Evolutionary conservation across 2,329 filamentous ascomycete genomes (phyloP).

Genomic region (Graphilbum ipis-grandicollis): DNA sequence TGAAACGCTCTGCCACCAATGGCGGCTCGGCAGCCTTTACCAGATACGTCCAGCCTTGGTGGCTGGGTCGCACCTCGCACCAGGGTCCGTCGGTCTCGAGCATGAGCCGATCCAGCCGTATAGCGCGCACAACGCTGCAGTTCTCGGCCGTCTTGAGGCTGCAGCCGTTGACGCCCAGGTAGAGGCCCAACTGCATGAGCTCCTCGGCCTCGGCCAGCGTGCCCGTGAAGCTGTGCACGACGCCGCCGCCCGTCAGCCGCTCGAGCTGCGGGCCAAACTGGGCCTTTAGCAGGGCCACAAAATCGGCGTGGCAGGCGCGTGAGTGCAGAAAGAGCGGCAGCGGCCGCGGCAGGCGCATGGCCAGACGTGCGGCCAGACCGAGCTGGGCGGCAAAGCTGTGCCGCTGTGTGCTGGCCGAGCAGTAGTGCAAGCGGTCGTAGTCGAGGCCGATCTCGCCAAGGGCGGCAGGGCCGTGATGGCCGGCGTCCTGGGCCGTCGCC

Average conservation of each 20-base stretch:
- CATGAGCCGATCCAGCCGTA: constrained; percentile 68
- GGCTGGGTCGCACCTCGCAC: constrained; percentile 84
- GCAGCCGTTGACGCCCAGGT: constrained; percentile 93
- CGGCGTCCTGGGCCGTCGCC: constrained; percentile 23
- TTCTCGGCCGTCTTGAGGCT: constrained; percentile 92
- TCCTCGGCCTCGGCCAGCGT: constrained; percentile 69
- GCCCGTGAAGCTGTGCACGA: constrained; percentile 93
- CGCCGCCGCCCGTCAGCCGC: constrained; percentile 49
- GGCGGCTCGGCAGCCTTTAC: constrained; percentile 31
- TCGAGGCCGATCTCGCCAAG: constrained; percentile 94
- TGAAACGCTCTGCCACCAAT: constrained; percentile 55
- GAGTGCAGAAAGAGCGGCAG: constrained; percentile 87
- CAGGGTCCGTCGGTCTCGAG: constrained; percentile 96
- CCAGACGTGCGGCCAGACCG: constrained; percentile 56
- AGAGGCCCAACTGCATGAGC: constrained; percentile 62
- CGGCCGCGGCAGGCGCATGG: constrained; percentile 41
- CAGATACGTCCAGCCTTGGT: constrained; percentile 64
- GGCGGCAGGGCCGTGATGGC: constrained; percentile 57
- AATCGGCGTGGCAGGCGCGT: constrained; percentile 71
- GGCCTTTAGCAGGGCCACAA: constrained; percentile 50
- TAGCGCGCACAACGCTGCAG: constrained; percentile 61
- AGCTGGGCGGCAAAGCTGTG: constrained; percentile 77
- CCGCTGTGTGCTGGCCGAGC: constrained; percentile 60
- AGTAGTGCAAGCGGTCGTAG: constrained; percentile 80
- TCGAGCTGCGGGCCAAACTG: constrained; percentile 41